Evolutionary conservation across 2,329 filamentous ascomycete genomes (phyloP), one percentile per base, ranked within the genome.

Genomic region (Xylariaceae sp.): DNA sequence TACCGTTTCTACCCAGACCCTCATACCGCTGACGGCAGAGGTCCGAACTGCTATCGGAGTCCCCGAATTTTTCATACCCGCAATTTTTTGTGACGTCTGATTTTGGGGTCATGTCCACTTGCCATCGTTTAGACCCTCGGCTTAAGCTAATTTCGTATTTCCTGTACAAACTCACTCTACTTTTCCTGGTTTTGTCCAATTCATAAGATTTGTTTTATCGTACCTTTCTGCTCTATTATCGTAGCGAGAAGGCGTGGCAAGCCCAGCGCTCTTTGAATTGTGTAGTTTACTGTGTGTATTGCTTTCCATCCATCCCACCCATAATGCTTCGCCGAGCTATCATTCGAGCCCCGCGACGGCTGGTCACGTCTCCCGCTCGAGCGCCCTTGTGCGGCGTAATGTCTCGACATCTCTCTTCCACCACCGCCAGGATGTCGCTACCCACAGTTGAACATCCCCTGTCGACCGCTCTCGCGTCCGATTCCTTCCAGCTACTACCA

Each of bases 401-500:
- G 54, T 43, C 54, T 26, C 52, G 63, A 41, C 54, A 63, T 12
- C 58, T 73, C 29, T 66, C 66, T 32, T 64, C 62, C 19, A 61
- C 64, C n/a, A 46, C 51, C 12, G 55, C 51, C 41, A 68, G 63
- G 55, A 81, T 83, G 76, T 67, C 78, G 26, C 52, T 66, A 1
- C 69, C 71, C 31, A 58, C 75, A 9, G 74, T 81, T 30, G 59
- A 76, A 12, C 78, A 79, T 16, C 78, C 81, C 12, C 61, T 86
- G 16, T 80, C 81, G 12, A 67, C 70, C 14, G 63, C 69, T 7
- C 66, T 80, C 2, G 71, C 84, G 0, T 78, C 84, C 41, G 88
- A 94, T 57, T 76, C 85, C 18, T 96, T 90, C 66, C 90, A 96
- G 61, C 74, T 96, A 11, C 74, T 96, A 1, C 74, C 87, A 28